These are phyloP conservation scores for Osmanthus fragrans DNA, from an alignment of 257 asterid species.

Conservation along the genomic window DNA sequence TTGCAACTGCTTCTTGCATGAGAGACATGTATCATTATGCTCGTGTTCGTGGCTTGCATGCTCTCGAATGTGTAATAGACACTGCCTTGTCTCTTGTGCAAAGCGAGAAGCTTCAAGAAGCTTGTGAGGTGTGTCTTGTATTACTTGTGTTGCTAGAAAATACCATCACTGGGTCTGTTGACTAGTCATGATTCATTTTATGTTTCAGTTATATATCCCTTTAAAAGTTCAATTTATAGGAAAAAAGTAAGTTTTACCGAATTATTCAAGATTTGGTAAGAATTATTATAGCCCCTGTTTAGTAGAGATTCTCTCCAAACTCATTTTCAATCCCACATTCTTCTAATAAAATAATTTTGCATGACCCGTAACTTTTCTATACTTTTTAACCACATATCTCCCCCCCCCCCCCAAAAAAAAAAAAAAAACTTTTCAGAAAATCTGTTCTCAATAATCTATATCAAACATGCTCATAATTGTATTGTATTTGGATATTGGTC, in stretches of 20 bases:
- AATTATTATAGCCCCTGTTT: background rate
- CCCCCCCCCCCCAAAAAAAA: no score
- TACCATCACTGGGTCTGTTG: constrained; percentile 11
- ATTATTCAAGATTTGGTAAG: background rate
- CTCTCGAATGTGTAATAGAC: constrained; percentile 63
- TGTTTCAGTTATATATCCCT: constrained; percentile 16
- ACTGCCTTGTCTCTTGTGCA: constrained; percentile 74
- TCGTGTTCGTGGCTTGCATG: constrained; percentile 82
- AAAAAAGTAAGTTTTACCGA: background rate
- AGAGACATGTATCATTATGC: constrained; percentile 85
- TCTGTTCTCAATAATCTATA: no score
- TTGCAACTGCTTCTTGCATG: constrained; percentile 58
- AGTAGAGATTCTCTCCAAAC: no score
- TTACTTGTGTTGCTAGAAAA: constrained; percentile 17
- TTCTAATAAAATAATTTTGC: no score
- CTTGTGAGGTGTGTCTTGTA: constrained; percentile 61
- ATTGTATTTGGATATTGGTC: background rate
- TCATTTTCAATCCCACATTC: no score
- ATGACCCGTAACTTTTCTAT: no score
- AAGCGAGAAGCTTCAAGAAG: constrained; percentile 80
- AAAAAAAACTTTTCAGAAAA: no score
- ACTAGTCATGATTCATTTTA: constrained; percentile 13
- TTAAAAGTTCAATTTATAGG: constrained; percentile 1
- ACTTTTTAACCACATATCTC: no score
- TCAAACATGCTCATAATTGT: background rate